phyloP scores from a whole-genome alignment of 371 early-diverging fungal species.

The Capillidium heterosporum region DNA sequence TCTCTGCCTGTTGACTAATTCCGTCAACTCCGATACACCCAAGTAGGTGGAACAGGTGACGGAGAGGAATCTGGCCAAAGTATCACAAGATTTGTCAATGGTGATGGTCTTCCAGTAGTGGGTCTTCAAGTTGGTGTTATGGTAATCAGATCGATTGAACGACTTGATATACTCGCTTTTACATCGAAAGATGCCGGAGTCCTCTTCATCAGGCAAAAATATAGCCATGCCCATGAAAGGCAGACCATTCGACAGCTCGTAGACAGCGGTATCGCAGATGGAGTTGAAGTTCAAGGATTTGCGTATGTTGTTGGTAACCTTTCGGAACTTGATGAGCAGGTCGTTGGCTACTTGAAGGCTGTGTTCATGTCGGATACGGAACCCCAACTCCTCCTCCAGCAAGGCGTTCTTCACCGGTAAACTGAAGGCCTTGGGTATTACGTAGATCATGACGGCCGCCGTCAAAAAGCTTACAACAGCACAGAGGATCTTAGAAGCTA shows the following conservation, averaged over 20 bases:
- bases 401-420: conserved; percentile 3
- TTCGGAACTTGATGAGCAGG: conserved; percentile 4
- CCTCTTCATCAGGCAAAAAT: not conserved
- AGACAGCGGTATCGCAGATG: conserved; percentile 6
- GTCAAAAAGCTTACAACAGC: not conserved
- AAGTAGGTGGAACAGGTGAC: not conserved
- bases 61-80: not conserved
- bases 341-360: conserved; percentile 1
- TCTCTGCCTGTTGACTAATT: not conserved
- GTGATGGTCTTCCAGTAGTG: conserved; percentile 7
- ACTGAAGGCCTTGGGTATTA: conserved; percentile 4
- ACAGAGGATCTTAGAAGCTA: not conserved
- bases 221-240: not conserved
- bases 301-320: conserved; percentile 4
- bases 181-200: not conserved
- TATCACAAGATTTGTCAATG: not conserved
- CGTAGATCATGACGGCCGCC: conserved; percentile 2
- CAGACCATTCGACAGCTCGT: not conserved
- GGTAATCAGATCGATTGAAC: not conserved
- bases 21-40: not conserved
- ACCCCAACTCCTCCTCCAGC: conserved; percentile 3
- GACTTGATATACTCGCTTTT: not conserved
- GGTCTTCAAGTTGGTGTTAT: not conserved
- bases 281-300: not conserved
- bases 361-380: conserved; percentile 2